These are phyloP conservation scores for Pulveroboletus sp. DNA, from an alignment of 768 basidiomycete genomes.

Conservation along the genomic window DNA sequence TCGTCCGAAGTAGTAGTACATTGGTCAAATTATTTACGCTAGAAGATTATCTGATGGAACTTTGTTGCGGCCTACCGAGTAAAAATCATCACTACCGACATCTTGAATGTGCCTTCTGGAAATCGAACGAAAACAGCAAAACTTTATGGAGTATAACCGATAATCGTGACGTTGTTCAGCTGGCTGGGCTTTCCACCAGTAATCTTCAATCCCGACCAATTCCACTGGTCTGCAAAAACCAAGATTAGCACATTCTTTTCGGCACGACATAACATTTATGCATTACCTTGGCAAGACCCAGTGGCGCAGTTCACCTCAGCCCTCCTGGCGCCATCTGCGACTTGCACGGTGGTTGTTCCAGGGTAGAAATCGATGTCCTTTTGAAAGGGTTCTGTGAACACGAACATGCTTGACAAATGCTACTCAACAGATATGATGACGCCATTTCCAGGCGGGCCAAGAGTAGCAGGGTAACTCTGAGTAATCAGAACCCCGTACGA, in stretches of 20 bases:
- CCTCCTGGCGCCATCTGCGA: slow-evolving; percentile 40
- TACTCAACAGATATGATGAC: slow-evolving; percentile 54
- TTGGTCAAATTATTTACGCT: no score
- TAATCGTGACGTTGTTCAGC: background rate
- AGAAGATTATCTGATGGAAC: no score
- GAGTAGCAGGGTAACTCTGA: slow-evolving; percentile 55
- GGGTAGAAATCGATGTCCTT: slow-evolving; percentile 50
- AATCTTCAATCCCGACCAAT: slow-evolving; percentile 46
- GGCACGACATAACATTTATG: background rate
- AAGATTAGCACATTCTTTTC: no score
- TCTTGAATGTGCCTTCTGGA: no score
- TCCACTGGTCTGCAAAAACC: slow-evolving; percentile 51
- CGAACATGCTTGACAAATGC: background rate
- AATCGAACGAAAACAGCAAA: no score
- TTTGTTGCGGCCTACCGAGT: no score
- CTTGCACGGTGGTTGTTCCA: slow-evolving; percentile 40
- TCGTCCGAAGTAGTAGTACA: no score
- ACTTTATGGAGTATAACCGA: no score
- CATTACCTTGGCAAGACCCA: slow-evolving; percentile 47
- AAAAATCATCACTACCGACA: no score
- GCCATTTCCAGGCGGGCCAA: slow-evolving; percentile 57
- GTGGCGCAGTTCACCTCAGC: slow-evolving; percentile 58
- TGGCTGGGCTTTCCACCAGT: slow-evolving; percentile 43
- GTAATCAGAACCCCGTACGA: slow-evolving; percentile 62
- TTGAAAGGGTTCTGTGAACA: slow-evolving; percentile 1